A percentile compares a stretch with the other conserved stretches of the same genome.
Evolutionary conservation across 202 grass and related monocot species (phyloP).

Genomic region (Carex sylvatica): DNA sequence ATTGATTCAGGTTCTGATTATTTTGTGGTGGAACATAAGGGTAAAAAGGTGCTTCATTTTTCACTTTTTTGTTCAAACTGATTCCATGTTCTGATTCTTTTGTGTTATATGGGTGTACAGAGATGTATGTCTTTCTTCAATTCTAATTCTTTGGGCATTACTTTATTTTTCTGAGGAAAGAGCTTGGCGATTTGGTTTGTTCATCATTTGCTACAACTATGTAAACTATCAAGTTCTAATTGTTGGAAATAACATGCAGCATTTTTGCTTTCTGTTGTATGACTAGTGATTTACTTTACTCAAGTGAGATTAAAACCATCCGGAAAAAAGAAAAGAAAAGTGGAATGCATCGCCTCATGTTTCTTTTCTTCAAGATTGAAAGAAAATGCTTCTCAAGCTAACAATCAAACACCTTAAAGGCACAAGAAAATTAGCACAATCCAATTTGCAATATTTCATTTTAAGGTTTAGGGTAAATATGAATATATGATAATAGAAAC

Average conservation of each 20-base stretch:
- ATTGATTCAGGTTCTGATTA: neutral
- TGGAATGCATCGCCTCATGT: neutral
- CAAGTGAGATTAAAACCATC: neutral
- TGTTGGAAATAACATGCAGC: neutral
- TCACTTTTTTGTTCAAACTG: too few species aligned
- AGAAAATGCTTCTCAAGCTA: neutral
- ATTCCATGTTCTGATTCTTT: too few species aligned
- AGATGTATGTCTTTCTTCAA: neutral
- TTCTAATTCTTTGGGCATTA: constrained; percentile 7
- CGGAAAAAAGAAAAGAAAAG: too few species aligned
- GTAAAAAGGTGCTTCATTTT: too few species aligned
- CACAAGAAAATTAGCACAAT: neutral
- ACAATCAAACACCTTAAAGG: neutral
- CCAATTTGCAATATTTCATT: neutral
- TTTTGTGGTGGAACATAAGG: too few species aligned
- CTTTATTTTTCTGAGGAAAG: neutral
- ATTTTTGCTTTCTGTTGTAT: neutral
- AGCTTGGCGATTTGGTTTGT: constrained; percentile 2
- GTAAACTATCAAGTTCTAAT: neutral
- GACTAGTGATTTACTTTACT: neutral
- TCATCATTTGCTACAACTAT: neutral
- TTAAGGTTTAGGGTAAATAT: too few species aligned
- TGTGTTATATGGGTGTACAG: constrained; percentile 1
- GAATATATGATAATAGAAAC: too few species aligned
- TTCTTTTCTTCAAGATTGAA: neutral